Evolutionary conservation across 2,329 filamentous ascomycete genomes (phyloP).

Genomic region (Nothophoma quercina): DNA sequence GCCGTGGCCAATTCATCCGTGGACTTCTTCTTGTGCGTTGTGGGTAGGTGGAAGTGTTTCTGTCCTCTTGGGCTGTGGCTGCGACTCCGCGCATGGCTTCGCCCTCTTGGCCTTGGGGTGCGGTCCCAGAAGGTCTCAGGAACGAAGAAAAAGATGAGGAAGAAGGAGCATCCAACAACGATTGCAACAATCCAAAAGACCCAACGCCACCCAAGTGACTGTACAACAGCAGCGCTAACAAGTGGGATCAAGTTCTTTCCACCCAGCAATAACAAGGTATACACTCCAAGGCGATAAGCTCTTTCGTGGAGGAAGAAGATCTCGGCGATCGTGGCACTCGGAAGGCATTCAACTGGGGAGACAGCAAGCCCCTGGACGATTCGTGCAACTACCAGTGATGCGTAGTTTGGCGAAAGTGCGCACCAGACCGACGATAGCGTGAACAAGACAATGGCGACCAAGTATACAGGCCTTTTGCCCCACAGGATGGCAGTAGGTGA

Average conservation of each 20-base stretch:
- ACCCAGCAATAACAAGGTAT: conserved; percentile 85
- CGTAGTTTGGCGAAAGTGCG: conserved; percentile 80
- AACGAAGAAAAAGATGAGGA: conserved; percentile 85
- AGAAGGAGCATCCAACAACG: conserved; percentile 73
- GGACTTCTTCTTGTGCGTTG: conserved; percentile 30
- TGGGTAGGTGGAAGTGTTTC: conserved; percentile 39
- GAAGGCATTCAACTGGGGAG: conserved; percentile 89
- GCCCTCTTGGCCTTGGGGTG: conserved; percentile 64
- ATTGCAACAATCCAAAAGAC: conserved; percentile 90
- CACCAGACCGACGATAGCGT: conserved; percentile 82
- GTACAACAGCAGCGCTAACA: conserved; percentile 84
- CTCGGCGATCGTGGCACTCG: conserved; percentile 92
- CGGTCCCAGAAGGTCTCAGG: conserved; percentile 97
- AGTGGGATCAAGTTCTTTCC: conserved; percentile 92
- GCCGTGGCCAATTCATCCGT: conserved; percentile 13
- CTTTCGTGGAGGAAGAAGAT: conserved; percentile 96
- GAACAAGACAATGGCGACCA: conserved; percentile 79
- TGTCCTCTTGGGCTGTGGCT: conserved; percentile 39
- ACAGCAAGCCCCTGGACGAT: conserved; percentile 89
- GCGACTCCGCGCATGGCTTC: conserved; percentile 46
- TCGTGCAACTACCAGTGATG: conserved; percentile 79
- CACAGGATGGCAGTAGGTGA: conserved; percentile 91
- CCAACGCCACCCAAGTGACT: conserved; percentile 84
- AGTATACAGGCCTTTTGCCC: conserved; percentile 90
- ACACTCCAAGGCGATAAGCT: conserved; percentile 91